phyloP scores from a whole-genome alignment of 441 rosid genomes.

The Geranium incanum region DNA sequence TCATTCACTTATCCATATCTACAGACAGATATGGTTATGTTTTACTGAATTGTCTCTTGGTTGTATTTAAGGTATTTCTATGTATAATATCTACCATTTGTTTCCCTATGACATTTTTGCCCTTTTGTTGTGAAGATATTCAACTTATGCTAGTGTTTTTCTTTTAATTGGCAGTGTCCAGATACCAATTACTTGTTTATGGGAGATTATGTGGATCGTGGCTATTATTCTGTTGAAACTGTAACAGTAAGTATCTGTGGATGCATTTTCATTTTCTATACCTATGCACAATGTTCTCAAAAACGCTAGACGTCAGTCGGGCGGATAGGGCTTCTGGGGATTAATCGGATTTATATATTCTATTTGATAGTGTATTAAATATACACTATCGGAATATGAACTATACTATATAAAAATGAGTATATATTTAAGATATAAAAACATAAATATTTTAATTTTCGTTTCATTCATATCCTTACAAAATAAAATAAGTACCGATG shows the following conservation, averaged over 20 bases:
- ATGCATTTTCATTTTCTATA: neutral
- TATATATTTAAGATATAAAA: too few relatives aligned
- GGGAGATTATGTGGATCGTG: constrained; percentile 78
- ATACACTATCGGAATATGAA: too few relatives aligned
- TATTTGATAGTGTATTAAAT: too few relatives aligned
- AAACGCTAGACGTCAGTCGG: too few relatives aligned
- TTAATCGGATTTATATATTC: too few relatives aligned
- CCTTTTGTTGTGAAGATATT: neutral
- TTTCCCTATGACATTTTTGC: neutral
- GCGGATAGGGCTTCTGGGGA: too few relatives aligned
- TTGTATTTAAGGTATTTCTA: neutral
- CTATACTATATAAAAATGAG: neutral
- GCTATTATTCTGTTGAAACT: constrained; percentile 70
- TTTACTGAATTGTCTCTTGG: neutral
- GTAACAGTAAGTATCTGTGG: constrained; percentile 39
- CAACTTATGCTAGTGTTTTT: neutral
- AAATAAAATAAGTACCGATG: too few relatives aligned
- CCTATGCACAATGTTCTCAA: too few relatives aligned
- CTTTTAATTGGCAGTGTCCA: constrained; percentile 47
- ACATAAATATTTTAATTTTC: too few relatives aligned
- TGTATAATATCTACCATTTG: constrained; percentile 1
- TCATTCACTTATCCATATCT: neutral
- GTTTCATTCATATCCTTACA: too few relatives aligned
- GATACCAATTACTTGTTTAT: constrained; percentile 25
- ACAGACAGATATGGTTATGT: neutral